These are phyloP conservation scores for Globisporangium takayamanum DNA, from an alignment of 352 stramenopile genomes.

Conservation along the genomic window DNA sequence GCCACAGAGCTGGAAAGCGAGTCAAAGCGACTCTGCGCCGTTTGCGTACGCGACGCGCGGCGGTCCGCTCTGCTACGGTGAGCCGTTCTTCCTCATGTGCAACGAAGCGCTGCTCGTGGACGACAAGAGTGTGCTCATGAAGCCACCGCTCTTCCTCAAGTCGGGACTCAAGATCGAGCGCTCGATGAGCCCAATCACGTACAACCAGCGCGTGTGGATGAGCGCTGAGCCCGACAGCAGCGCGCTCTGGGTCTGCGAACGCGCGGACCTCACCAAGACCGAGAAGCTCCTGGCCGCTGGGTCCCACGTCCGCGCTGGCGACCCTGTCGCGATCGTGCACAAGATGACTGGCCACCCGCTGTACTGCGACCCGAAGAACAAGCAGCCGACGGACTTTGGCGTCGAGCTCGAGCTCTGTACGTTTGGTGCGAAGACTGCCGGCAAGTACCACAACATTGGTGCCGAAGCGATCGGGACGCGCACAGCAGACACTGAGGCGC, in stretches of 20 bases:
- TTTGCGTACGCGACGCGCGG: conserved; percentile 15
- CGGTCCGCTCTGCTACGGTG: conserved; percentile 57
- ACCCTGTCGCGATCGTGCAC: conserved; percentile 60
- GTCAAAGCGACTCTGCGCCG: conserved; percentile 15
- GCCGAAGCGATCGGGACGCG: conserved; percentile 49
- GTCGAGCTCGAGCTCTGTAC: conserved; percentile 70
- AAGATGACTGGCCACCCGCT: conserved; percentile 82
- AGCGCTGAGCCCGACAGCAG: conserved; percentile 54
- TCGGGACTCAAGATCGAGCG: conserved; percentile 74
- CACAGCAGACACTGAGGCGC: conserved; percentile 63
- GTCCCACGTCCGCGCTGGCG: conserved; percentile 31
- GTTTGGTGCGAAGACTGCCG: conserved; percentile 32
- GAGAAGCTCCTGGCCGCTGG: conserved; percentile 68
- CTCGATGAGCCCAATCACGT: conserved; percentile 84
- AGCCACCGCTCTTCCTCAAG: conserved; percentile 74
- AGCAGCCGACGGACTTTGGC: conserved; percentile 74
- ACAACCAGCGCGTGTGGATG: conserved; percentile 77
- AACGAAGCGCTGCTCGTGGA: conserved; percentile 77
- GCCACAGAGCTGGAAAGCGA: conserved; percentile 30
- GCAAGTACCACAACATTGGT: conserved; percentile 66
- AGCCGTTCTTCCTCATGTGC: conserved; percentile 76
- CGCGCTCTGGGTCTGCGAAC: conserved; percentile 64
- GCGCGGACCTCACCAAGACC: conserved; percentile 48
- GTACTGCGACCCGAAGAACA: conserved; percentile 39
- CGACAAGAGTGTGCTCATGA: conserved; percentile 63